A percentile compares a stretch with the other conserved stretches of the same genome.
These are phyloP conservation scores for Penicillium sumatraense DNA, from an alignment of 2,329 filamentous ascomycete species.

Conservation along the genomic window DNA sequence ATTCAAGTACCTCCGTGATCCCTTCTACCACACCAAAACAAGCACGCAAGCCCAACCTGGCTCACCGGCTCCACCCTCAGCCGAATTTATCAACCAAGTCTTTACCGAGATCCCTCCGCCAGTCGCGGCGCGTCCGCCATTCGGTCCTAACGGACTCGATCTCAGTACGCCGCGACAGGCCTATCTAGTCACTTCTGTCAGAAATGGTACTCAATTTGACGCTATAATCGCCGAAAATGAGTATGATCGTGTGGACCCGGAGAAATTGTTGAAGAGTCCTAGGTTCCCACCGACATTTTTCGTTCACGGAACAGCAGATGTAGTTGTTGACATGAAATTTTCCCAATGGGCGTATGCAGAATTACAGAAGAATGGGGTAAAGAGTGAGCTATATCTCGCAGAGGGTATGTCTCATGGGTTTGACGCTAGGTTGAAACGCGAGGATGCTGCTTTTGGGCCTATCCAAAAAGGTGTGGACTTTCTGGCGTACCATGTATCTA, in stretches of 20 bases:
- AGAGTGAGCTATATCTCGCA: conserved; percentile 5
- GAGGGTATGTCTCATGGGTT: conserved; percentile 3
- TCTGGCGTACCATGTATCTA: neutral
- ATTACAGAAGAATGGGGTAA: conserved; percentile 1
- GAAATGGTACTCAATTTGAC: too few relatives aligned
- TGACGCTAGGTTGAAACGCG: neutral
- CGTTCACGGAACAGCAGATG: neutral
- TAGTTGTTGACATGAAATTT: neutral
- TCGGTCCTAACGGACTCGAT: neutral
- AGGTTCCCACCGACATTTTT: neutral
- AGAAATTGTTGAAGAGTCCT: neutral
- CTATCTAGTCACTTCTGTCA: neutral
- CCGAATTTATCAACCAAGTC: neutral
- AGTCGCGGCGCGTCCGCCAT: neutral
- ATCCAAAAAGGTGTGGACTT: neutral
- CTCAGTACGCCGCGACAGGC: neutral
- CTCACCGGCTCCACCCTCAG: too few relatives aligned
- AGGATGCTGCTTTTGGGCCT: neutral
- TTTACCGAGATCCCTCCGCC: neutral
- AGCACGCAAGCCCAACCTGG: neutral
- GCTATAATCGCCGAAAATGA: too few relatives aligned
- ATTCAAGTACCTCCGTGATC: neutral
- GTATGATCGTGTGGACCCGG: neutral
- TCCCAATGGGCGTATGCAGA: neutral
- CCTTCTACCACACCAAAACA: neutral